Base-by-base conservation (phyloP, 768 basidiomycete genomes). In the Suillus plorans region DNA sequence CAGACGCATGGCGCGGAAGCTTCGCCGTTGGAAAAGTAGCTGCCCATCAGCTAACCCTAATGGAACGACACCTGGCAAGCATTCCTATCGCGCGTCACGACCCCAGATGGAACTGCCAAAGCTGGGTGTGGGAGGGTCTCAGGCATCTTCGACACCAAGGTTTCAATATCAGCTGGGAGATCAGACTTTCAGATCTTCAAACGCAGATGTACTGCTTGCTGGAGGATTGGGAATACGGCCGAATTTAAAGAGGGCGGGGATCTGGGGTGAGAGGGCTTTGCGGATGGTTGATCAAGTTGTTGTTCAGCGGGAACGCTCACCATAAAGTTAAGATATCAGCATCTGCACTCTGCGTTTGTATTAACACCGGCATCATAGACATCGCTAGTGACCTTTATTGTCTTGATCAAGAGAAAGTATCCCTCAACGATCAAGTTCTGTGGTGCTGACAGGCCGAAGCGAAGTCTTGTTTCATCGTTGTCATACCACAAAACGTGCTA, bases 61-160 rank as follows among this genome's bases (percentile, higher is more conserved):
- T 77, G 22, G 71, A 77, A n/a, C 34, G 36, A 4, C 42, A 53
- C 3, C 58, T 44, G 31, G 70, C 60, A 31, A 50, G 50, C 14
- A 55, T 67, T n/a, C 70, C 73, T 31, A 62, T 59, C 22, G 69
- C 70, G 22, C 67, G 67, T 65, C 67, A 75, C 8, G 60, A 67
- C 4, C 56, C 50, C 2, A 68, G 66, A 4, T 77, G 74, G 76
- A 62, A 70, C 57, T 67, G 66, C 22, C 76, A 76, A 57, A 63
- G 68, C 1, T 76, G 75, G 76, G 71, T 69, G 61, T 66, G 68
- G n/a, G 74, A 74, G 3, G 70, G 67, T 1, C 57, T 70, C 59
- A 63, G 68, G 22, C 59, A 64, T 16, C 28, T 57, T 7, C 37
- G 41, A 3, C 36, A 47, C 42, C 44, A 64, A 4, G 67, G 72